Evolutionary conservation across 2,329 filamentous ascomycete genomes (phyloP).

Genomic region (Colletotrichum coccodes): DNA sequence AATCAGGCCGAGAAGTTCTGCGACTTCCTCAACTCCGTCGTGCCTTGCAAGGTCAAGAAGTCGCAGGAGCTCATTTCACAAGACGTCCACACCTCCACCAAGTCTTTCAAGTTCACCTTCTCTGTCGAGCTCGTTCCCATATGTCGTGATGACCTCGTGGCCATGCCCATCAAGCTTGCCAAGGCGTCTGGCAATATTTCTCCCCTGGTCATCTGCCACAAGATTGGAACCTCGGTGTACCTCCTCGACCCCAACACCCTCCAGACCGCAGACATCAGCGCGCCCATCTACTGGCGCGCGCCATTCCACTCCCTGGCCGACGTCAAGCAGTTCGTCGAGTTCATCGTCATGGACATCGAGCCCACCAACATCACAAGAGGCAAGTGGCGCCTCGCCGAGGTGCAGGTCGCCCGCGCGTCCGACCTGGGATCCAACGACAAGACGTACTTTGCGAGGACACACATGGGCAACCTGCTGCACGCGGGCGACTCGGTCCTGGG

Average conservation of each 20-base stretch:
- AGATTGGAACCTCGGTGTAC: conserved; percentile 87
- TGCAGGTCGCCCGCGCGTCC: conserved; percentile 85
- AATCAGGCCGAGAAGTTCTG: conserved; percentile 95
- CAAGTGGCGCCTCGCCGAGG: conserved; percentile 86
- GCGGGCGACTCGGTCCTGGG: conserved; percentile 90
- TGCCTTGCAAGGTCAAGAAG: conserved; percentile 82
- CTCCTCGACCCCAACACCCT: conserved; percentile 91
- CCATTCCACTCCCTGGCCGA: conserved; percentile 89
- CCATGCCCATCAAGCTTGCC: conserved; percentile 87
- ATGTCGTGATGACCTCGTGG: conserved; percentile 97
- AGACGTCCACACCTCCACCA: conserved; percentile 89
- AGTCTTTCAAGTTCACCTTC: conserved; percentile 94
- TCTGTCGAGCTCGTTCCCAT: conserved; percentile 92
- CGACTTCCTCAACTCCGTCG: conserved; percentile 87
- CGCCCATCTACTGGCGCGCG: conserved; percentile 87
- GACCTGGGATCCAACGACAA: conserved; percentile 89
- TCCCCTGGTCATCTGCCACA: conserved; percentile 84
- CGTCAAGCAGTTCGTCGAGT: conserved; percentile 86
- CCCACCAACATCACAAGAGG: conserved; percentile 79
- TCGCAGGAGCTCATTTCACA: conserved; percentile 87
- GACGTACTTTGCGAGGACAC: conserved; percentile 90
- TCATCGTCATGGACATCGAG: conserved; percentile 95
- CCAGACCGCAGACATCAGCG: conserved; percentile 86
- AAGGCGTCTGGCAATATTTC: conserved; percentile 89
- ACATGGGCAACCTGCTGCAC: conserved; percentile 86